A percentile compares a stretch with the other conserved stretches of the same genome.
phyloP scores from a whole-genome alignment of 148 eudicot species.

The Rhododendron vialii region DNA sequence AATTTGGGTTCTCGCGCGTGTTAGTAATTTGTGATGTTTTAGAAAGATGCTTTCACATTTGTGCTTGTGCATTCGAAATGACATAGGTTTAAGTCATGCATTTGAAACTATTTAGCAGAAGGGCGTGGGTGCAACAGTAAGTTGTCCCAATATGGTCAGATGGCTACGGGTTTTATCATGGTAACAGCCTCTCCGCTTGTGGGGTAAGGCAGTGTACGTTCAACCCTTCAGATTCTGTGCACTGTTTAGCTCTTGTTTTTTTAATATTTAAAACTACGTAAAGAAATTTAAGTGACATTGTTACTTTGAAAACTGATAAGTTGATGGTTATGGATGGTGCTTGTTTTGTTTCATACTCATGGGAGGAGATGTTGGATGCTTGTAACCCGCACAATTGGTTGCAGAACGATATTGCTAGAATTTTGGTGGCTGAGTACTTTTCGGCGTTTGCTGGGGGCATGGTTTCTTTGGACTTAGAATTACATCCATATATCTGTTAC shows the following conservation, averaged over 20 bases:
- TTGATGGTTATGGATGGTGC: not conserved
- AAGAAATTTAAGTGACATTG: not conserved
- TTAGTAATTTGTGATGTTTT: not conserved
- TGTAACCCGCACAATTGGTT: not conserved
- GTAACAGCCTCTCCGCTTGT: not conserved
- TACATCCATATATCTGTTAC: not conserved
- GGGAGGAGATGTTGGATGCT: not conserved
- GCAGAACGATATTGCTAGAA: not conserved
- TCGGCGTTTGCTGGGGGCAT: not conserved
- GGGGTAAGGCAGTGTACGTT: not conserved
- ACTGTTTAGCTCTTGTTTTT: not conserved
- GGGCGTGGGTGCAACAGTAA: not conserved
- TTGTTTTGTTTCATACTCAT: not conserved
- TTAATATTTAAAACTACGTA: not conserved
- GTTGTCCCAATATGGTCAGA: not conserved
- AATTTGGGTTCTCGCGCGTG: not conserved
- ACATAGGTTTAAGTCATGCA: not conserved
- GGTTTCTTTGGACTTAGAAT: not conserved
- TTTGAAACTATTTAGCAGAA: not conserved
- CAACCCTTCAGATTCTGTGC: not conserved
- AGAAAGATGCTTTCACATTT: not conserved
- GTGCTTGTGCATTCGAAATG: not conserved
- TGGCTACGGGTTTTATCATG: not conserved
- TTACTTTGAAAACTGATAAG: not conserved
- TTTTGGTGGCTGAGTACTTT: not conserved